Evolutionary conservation across 768 basidiomycete genomes (phyloP), one percentile per base, ranked within the genome.

Genomic region (Mrakia blollopis): DNA sequence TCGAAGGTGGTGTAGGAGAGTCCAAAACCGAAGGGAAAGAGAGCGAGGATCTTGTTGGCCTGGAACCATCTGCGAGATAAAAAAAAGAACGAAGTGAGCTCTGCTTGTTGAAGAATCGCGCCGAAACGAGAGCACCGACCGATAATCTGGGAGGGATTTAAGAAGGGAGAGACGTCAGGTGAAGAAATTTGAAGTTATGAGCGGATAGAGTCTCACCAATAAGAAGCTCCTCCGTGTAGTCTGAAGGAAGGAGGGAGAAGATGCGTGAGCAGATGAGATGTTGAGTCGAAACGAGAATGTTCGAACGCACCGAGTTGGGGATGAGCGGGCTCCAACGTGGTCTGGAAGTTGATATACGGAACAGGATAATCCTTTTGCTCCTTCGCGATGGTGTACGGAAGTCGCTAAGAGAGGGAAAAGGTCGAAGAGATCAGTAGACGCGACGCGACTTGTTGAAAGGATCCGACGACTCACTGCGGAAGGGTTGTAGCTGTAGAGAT

Each of bases 1-100:
- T 87, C 83, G 83, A 95, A 98, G 2, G 84, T 87, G 52, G 94
- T 91, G 85, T 97, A 98, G 76, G 89, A 91, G 81, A 95, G 82
- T 0, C 94, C 94, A 81, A 90, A 95, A 7, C 94, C 94, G 82
- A 98, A 98, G 25, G 39, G 39, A 80, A 89, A 83, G 39, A 83
- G 79, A 0, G 83, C 82, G 10, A 75, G 79, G 52, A 81, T 80
- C 82, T 88, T 84, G 75, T 89, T 87, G 88, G 89, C 86, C 28
- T 82, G 72, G 78, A 83, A 83, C 57, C 57, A 57, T 57, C 57
- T 57, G 57, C 13, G 78, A 80, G 81, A 47, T 81, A 72, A 80
- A 92, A 92, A 44, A 28, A 91, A 77, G 92, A 89, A 70, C 87
- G 54, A 54, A 13, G 54, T 82, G 72, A 92, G 85, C 4, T 28